These are phyloP conservation scores for Ceratobasidium sp. DNA, from an alignment of 1,284 basidiomycete species.

Conservation along the genomic window DNA sequence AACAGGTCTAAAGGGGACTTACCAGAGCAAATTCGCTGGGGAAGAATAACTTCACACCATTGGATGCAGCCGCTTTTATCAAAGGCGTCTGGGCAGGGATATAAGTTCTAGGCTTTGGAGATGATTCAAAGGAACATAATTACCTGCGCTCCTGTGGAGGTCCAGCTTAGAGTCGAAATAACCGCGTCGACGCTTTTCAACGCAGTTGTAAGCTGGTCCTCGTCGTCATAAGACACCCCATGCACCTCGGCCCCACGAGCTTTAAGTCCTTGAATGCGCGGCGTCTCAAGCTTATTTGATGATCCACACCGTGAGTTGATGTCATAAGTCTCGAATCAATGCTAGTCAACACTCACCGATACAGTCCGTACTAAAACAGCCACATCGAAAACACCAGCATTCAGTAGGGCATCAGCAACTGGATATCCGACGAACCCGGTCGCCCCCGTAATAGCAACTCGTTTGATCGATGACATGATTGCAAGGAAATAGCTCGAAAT, in stretches of 20 bases:
- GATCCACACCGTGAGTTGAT: too few species aligned
- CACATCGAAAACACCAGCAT: conserved; percentile 3
- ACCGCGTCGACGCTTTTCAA: conserved; percentile 8
- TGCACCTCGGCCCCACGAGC: neutral
- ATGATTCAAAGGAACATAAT: neutral
- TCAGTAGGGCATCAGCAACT: conserved; percentile 2
- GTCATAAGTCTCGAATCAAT: too few species aligned
- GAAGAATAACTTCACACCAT: conserved; percentile 19
- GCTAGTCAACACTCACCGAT: neutral
- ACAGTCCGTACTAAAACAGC: conserved; percentile 11
- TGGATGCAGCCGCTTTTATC: conserved; percentile 2
- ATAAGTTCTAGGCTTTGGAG: neutral
- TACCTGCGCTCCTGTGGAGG: conserved; percentile 21
- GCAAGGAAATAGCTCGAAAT: neutral
- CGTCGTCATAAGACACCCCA: conserved; percentile 13
- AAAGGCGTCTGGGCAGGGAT: neutral
- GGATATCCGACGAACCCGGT: conserved; percentile 25
- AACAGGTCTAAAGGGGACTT: neutral
- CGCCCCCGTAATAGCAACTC: conserved; percentile 23
- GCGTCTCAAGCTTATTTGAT: conserved; percentile 8
- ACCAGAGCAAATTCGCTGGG: conserved; percentile 36
- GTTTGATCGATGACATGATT: neutral
- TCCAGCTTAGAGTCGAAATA: conserved; percentile 21
- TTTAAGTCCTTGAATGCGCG: conserved; percentile 17
- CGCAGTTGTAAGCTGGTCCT: neutral